phyloP scores from a whole-genome alignment of 1,284 basidiomycete species.

The Moesziomyces sp. region DNA sequence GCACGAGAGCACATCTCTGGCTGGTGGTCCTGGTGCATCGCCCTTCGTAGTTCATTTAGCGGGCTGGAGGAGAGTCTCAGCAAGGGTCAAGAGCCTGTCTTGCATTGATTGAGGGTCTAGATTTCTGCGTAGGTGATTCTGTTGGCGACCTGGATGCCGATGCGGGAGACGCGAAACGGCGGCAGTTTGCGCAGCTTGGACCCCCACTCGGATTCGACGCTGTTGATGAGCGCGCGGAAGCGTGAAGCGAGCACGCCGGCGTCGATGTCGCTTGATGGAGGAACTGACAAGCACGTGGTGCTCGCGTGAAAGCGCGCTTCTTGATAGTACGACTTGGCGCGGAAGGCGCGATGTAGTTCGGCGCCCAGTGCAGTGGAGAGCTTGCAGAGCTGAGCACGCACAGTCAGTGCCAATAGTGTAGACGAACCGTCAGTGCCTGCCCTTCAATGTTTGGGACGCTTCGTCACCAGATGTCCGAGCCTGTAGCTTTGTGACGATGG shows the following conservation, averaged over 20 bases:
- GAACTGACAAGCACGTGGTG: slow-evolving; percentile 7
- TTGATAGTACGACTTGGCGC: slow-evolving; percentile 43
- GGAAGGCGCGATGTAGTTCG: slow-evolving; percentile 32
- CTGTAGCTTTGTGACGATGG: too few relatives aligned
- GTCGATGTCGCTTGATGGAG: not conserved
- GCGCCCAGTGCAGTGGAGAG: slow-evolving; percentile 20
- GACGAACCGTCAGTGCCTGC: too few relatives aligned
- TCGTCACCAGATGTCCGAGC: too few relatives aligned
- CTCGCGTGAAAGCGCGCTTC: slow-evolving; percentile 53
- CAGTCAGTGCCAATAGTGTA: too few relatives aligned
- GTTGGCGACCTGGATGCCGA: slow-evolving; percentile 38
- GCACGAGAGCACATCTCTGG: too few relatives aligned
- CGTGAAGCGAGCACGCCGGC: slow-evolving; percentile 1
- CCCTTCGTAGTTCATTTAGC: too few relatives aligned
- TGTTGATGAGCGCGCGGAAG: slow-evolving; percentile 8
- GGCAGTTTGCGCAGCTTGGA: slow-evolving; percentile 16
- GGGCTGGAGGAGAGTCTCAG: too few relatives aligned
- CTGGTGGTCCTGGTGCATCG: too few relatives aligned
- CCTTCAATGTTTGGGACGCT: too few relatives aligned
- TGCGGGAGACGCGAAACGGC: slow-evolving; percentile 16
- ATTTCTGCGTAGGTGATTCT: slow-evolving; percentile 28
- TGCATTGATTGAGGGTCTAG: too few relatives aligned
- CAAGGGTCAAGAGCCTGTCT: too few relatives aligned
- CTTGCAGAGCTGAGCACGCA: slow-evolving; percentile 22
- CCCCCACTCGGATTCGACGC: slow-evolving; percentile 16